Conservation (phyloP, 768 basidiomycete species). For the Boletus insuetus region DNA sequence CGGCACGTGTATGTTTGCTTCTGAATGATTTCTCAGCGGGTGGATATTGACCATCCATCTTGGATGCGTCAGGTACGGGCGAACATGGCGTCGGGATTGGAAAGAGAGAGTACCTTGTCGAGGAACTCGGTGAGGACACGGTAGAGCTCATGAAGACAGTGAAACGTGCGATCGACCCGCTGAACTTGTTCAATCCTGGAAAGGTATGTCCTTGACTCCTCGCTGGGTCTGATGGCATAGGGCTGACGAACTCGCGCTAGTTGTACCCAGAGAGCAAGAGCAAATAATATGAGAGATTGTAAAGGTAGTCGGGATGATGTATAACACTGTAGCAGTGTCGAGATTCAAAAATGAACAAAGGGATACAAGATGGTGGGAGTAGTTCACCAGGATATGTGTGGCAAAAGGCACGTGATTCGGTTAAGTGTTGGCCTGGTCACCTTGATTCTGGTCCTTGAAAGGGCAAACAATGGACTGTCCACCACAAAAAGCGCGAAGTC, state of each 20-base stretch:
- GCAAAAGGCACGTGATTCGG: no score
- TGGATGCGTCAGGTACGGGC: conserved; percentile 55
- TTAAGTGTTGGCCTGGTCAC: no score
- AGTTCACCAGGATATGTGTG: no score
- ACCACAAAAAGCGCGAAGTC: no score
- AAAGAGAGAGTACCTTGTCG: conserved; percentile 76
- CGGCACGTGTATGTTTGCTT: conserved; percentile 60
- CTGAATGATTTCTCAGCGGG: background rate
- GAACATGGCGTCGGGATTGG: conserved; percentile 89
- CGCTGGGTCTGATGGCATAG: background rate
- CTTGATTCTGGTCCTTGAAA: no score
- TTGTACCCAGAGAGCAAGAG: conserved; percentile 20
- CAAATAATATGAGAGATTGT: background rate
- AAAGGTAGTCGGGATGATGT: background rate
- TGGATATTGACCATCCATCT: background rate
- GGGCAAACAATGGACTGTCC: no score
- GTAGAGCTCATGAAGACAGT: conserved; percentile 85
- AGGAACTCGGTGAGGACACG: conserved; percentile 83
- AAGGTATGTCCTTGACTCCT: conserved; percentile 43
- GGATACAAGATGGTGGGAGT: no score
- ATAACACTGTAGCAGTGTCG: background rate
- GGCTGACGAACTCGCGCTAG: conserved; percentile 3
- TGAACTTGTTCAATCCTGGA: conserved; percentile 83
- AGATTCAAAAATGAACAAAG: no score
- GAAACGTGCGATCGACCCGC: conserved; percentile 76